Conservation (phyloP, 495 filamentous ascomycete genomes). For the Paragyromitra xinjiangensis region DNA sequence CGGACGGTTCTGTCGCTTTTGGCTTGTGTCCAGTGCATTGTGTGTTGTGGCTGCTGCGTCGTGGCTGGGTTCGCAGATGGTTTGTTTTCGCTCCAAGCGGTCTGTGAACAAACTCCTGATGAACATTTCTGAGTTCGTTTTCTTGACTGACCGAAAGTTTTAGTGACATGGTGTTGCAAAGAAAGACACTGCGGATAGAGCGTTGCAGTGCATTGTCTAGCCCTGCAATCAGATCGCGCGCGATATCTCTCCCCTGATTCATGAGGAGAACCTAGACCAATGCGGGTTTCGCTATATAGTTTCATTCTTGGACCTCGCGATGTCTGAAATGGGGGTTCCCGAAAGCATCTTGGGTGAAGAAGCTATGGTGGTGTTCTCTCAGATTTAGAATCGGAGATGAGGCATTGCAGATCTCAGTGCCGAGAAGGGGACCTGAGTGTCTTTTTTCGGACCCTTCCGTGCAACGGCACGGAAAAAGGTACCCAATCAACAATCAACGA, state of each 20-base stretch:
- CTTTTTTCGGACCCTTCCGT: slow-evolving; percentile 15
- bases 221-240: not conserved
- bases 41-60: not conserved
- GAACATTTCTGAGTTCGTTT: not conserved
- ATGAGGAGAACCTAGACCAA: not conserved
- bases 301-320: not conserved
- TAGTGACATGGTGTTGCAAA: not conserved
- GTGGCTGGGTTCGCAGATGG: not conserved
- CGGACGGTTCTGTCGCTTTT: not conserved
- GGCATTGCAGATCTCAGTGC: slow-evolving; percentile 28
- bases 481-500: slow-evolving; percentile 22
- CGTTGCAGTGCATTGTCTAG: slow-evolving; percentile 18
- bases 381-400: slow-evolving; percentile 41
- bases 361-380: slow-evolving; percentile 10
- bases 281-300: not conserved
- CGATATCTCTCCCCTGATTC: slow-evolving; percentile 13
- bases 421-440: slow-evolving; percentile 9
- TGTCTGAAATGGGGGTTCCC: not conserved
- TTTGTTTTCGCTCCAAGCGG: slow-evolving; percentile 7
- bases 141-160: slow-evolving; percentile 6
- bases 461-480: slow-evolving; percentile 27
- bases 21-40: not conserved
- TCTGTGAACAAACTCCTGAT: slow-evolving; percentile 20
- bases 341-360: not conserved
- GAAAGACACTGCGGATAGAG: not conserved